These are phyloP conservation scores for Heliamphora exappendiculata DNA, from an alignment of 148 eudicot species.

Conservation along the genomic window DNA sequence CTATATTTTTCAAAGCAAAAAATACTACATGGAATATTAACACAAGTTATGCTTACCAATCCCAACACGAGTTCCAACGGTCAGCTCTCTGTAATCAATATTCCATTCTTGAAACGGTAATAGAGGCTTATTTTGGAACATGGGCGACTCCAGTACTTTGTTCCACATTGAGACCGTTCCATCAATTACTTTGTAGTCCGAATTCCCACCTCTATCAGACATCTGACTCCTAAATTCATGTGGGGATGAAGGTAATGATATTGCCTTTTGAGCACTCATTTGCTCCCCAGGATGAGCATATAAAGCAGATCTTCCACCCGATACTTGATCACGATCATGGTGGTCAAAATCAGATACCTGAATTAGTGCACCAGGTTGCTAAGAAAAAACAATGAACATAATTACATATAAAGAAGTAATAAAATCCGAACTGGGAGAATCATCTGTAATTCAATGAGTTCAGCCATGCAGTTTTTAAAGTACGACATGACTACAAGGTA, in stretches of 20 bases:
- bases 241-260: constrained; percentile 94
- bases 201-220: constrained; percentile 38
- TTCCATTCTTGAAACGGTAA: constrained; percentile 95
- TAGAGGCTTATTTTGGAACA: constrained; percentile 63
- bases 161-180: constrained; percentile 77
- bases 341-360: constrained; percentile 51
- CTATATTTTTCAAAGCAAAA: background rate
- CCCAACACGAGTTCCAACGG: constrained; percentile 97
- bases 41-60: constrained; percentile 53
- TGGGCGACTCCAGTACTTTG: constrained; percentile 60
- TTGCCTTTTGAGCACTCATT: constrained; percentile 62
- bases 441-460: background rate
- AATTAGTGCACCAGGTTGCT: constrained; percentile 10
- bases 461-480: background rate
- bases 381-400: constrained; percentile 6
- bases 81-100: constrained; percentile 81
- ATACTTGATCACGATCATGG: constrained; percentile 43
- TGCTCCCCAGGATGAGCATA: constrained; percentile 53
- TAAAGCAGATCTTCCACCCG: constrained; percentile 45
- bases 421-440: background rate
- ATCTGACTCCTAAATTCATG: constrained; percentile 53
- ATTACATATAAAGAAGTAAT: background rate
- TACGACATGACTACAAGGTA: background rate
- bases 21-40: background rate
- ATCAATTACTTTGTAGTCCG: constrained; percentile 32